A percentile compares a stretch with the other conserved stretches of the same genome.
Conservation (phyloP, 129 eudicot species). For the Heracleum sosnowskyi region DNA sequence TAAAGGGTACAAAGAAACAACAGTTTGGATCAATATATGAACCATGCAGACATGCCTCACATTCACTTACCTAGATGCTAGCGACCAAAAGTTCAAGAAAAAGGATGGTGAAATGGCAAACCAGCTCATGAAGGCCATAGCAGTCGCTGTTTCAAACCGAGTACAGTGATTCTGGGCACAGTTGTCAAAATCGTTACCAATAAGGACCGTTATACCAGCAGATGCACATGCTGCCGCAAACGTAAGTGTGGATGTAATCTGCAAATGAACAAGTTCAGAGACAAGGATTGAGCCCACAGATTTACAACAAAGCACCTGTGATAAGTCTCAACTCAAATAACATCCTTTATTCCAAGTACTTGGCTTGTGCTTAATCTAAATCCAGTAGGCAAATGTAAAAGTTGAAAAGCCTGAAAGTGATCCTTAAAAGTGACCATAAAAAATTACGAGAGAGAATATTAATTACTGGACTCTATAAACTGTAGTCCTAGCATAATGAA, state of each 20-base stretch:
- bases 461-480: not conserved
- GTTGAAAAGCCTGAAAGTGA: not conserved
- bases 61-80: conserved; percentile 34
- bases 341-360: not conserved
- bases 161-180: conserved; percentile 44
- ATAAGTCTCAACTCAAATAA: not conserved
- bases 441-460: not conserved
- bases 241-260: conserved; percentile 67
- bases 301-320: not conserved
- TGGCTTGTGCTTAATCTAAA: not conserved
- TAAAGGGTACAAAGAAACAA: not conserved
- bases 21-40: not conserved
- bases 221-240: conserved; percentile 88
- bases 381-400: not conserved
- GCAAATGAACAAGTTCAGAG: conserved; percentile 11
- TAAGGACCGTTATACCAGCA: conserved; percentile 70
- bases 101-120: conserved; percentile 41
- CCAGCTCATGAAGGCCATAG: conserved; percentile 52
- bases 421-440: not conserved
- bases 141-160: conserved; percentile 33
- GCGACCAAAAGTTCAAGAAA: conserved; percentile 44
- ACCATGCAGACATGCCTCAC: not conserved
- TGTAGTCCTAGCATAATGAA: not conserved
- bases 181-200: conserved; percentile 28
- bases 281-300: not conserved